Percentiles rank a stretch among this genome's conserved stretches.
phyloP scores from a whole-genome alignment of 2,329 filamentous ascomycete genomes.

The Fusarium pseudograminearum region DNA sequence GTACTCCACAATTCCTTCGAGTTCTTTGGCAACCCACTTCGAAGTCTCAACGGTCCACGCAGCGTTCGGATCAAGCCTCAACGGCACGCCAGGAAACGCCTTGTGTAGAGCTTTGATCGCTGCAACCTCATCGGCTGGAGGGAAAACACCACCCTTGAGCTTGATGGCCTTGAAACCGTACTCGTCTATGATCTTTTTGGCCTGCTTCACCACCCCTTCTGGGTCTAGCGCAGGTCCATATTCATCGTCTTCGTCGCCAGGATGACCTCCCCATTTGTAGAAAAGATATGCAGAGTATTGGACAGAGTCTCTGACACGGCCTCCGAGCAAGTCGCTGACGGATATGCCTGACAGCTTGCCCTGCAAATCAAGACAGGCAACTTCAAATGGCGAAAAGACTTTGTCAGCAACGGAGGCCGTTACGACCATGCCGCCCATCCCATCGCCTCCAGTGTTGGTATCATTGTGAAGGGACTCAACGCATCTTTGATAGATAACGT shows the following conservation, averaged over 20 bases:
- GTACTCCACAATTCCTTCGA: constrained; percentile 54
- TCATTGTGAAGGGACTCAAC: constrained; percentile 77
- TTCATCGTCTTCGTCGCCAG: constrained; percentile 55
- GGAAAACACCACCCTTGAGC: constrained; percentile 58
- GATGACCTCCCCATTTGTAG: constrained; percentile 58
- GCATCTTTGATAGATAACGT: constrained; percentile 86
- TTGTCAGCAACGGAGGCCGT: constrained; percentile 57
- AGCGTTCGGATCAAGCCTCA: constrained; percentile 56
- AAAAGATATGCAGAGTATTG: constrained; percentile 60
- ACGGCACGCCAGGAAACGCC: constrained; percentile 54
- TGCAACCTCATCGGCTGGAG: constrained; percentile 55
- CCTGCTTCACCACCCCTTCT: constrained; percentile 52
- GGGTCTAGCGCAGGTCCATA: constrained; percentile 55
- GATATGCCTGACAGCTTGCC: constrained; percentile 56
- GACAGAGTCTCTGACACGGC: constrained; percentile 54
- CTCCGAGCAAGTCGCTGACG: constrained; percentile 56
- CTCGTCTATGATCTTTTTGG: constrained; percentile 55
- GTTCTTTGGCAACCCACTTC: constrained; percentile 55
- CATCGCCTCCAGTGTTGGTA: constrained; percentile 62
- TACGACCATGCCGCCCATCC: constrained; percentile 65
- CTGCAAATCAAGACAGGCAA: constrained; percentile 58
- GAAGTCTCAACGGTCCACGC: constrained; percentile 57
- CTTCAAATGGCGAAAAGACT: constrained; percentile 58
- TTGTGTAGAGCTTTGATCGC: constrained; percentile 54
- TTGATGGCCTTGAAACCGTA: constrained; percentile 59